These are phyloP conservation scores for Coemansia sp. DNA, from an alignment of 192 early-diverging fungal genomes.

Conservation along the genomic window DNA sequence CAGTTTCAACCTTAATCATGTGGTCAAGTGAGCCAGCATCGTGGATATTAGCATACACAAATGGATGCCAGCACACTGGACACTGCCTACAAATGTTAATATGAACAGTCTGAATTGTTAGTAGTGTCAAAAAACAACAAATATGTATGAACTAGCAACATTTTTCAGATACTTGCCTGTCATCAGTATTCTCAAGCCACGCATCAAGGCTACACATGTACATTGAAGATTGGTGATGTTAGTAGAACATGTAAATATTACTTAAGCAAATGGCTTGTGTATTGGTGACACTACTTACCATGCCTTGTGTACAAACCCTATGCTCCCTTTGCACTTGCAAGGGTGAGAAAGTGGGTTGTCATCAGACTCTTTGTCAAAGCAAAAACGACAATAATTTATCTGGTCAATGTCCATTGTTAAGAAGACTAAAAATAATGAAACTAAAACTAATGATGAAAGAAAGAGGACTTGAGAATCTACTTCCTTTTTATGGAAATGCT, in stretches of 20 bases:
- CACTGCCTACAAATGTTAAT: neutral
- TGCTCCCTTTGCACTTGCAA: neutral
- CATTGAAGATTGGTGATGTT: neutral
- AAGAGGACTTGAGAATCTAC: too few relatives aligned
- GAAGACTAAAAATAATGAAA: too few relatives aligned
- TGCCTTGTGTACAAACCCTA: neutral
- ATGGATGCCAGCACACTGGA: neutral
- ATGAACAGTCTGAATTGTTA: neutral
- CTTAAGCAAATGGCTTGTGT: neutral
- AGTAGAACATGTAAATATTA: neutral
- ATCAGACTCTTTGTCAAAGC: neutral
- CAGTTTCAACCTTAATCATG: neutral
- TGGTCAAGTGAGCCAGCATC: neutral
- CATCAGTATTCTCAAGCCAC: neutral
- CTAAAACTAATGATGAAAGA: too few relatives aligned
- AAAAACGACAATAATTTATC: neutral
- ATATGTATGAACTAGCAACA: neutral
- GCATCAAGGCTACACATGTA: neutral
- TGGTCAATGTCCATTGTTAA: neutral
- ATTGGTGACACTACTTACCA: neutral
- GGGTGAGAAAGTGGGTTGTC: neutral
- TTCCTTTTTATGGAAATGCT: too few relatives aligned
- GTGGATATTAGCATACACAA: neutral
- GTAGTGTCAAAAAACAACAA: neutral
- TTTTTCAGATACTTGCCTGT: neutral